Conservation (phyloP, 805 yeast species). For the Blastobotrys attinorum region DNA sequence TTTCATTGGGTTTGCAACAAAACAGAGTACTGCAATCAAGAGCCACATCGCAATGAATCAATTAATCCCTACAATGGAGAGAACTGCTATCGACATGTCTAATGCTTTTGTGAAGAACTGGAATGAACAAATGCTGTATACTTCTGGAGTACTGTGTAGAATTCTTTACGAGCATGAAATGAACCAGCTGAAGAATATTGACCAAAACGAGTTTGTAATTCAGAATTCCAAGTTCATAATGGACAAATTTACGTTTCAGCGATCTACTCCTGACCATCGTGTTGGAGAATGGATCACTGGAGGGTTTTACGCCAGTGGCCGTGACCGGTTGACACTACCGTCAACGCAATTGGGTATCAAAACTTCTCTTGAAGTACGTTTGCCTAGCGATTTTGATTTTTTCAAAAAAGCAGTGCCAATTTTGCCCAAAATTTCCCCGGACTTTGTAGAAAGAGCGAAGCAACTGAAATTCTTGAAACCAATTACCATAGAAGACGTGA, state of each 20-base stretch:
- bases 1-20: conserved; percentile 36
- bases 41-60: conserved; percentile 33
- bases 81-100: conserved; percentile 36
- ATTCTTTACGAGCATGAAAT: conserved; percentile 31
- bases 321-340: conserved; percentile 23
- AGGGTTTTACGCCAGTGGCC: conserved; percentile 31
- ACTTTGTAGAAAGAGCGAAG: conserved; percentile 23
- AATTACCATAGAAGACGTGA: conserved; percentile 21
- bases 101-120: conserved; percentile 33
- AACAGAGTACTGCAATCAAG: conserved; percentile 32
- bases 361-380: conserved; percentile 25
- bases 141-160: conserved; percentile 32
- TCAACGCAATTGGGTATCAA: conserved; percentile 27
- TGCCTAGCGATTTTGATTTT: conserved; percentile 12
- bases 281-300: conserved; percentile 28
- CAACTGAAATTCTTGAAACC: conserved; percentile 18
- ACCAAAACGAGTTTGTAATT: background rate
- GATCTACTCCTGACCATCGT: conserved; percentile 30
- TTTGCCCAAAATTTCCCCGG: conserved; percentile 18
- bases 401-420: conserved; percentile 24
- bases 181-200: conserved; percentile 4
- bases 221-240: conserved; percentile 16
- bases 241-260: conserved; percentile 25
- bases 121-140: conserved; percentile 32
- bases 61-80: conserved; percentile 37